Base-by-base conservation (phyloP, 805 yeast species). In the Priceomyces carsonii region DNA sequence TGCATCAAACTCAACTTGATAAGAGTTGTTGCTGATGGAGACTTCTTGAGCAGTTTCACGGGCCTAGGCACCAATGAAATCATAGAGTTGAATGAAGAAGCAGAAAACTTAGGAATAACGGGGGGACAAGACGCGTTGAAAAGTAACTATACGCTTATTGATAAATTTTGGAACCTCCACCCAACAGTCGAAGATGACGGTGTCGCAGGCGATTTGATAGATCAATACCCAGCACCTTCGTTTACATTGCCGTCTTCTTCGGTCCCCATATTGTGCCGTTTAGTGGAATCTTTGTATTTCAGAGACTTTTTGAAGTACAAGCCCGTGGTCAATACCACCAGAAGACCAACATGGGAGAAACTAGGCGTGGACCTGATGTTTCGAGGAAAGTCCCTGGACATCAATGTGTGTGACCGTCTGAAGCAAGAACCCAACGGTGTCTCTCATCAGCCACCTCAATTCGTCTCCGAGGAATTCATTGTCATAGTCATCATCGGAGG, bases 401-500 rank as follows among this genome's bases (percentile, higher is more conserved):
- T 60, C n/a, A 63, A 63, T 37, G n/a, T 64, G 2, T 51, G 54
- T 29, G 62, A 56, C 35, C 48, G 44, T 14, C 53, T 45, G 50
- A 53, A 55, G 23, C 39, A 39, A 21, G 44, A 50, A 26, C 40
- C 30, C 48, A 8, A 44, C 51, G 59, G 18, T 9, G 6, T 15
- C 6, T 26, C 15, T 15, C 6, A 5, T 28, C 24, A 12, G 26
- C 8, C 29, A 26, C 5, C 7, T 20, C 37, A 36, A 17, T 33
- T 46, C 4, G 40, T 51, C 2, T 55, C 59, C 8, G 42, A 40
- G 2, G 52, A 61, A 35, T 36, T 61, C 53, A 35, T 59, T 40
- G 51, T 87, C 41, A 47, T 86, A 33, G 75, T 80, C 6, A 60
- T 83, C 42, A 51, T 90, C 26, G 98, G 98, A 9, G 98, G 99